These are phyloP conservation scores for Aureoboletus auriporus DNA, from an alignment of 768 basidiomycete genomes.

Conservation along the genomic window DNA sequence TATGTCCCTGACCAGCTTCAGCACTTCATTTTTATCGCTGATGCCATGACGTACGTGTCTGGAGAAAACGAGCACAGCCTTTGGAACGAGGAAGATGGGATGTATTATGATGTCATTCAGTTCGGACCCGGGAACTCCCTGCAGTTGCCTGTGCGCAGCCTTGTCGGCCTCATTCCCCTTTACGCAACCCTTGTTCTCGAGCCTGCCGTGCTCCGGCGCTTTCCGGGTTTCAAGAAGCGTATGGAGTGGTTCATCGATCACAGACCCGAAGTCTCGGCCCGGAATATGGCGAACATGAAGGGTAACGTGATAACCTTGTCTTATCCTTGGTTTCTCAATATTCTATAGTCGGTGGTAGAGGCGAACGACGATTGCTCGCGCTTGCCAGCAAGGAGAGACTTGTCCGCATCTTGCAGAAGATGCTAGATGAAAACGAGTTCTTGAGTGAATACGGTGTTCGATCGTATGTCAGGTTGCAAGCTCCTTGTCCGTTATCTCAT, in stretches of 20 bases:
- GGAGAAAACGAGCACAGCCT: conserved; percentile 78
- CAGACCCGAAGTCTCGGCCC: conserved; percentile 75
- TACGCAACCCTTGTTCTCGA: conserved; percentile 95
- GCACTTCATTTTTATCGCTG: conserved; percentile 98
- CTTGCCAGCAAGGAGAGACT: conserved; percentile 90
- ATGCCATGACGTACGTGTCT: conserved; percentile 92
- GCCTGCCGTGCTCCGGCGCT: conserved; percentile 80
- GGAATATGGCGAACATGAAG: conserved; percentile 97
- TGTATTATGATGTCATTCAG: conserved; percentile 98
- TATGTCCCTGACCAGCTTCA: conserved; percentile 30
- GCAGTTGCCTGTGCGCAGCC: conserved; percentile 89
- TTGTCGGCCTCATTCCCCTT: conserved; percentile 96
- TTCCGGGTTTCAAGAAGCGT: conserved; percentile 98
- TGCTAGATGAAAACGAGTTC: conserved; percentile 97
- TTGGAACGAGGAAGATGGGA: conserved; percentile 96
- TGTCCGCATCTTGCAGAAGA: conserved; percentile 84
- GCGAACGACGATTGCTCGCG: conserved; percentile 83
- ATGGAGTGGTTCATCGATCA: conserved; percentile 99
- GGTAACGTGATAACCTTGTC: conserved; percentile 37
- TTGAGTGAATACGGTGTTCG: conserved; percentile 92
- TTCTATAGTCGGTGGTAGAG: conserved; percentile 56
- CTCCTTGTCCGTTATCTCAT: conserved; percentile 1
- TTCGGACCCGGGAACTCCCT: conserved; percentile 78
- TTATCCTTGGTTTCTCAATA: not conserved
- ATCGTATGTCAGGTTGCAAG: conserved; percentile 57